These are phyloP conservation scores for Tuber magnatum DNA, from an alignment of 495 filamentous ascomycete species.

Conservation along the genomic window DNA sequence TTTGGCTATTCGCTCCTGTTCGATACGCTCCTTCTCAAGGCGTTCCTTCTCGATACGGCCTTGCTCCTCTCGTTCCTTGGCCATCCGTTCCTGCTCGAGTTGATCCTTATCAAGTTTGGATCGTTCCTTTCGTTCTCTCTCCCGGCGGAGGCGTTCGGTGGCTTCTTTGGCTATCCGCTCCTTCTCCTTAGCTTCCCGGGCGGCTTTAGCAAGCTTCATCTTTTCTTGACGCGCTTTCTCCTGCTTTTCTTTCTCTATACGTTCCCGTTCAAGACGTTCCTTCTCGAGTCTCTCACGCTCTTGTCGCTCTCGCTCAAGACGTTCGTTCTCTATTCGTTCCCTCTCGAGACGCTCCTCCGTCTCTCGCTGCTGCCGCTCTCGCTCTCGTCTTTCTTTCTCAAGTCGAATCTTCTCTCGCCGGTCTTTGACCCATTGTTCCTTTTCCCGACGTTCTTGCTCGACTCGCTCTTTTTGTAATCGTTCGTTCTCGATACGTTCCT, in stretches of 20 bases:
- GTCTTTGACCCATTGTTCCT: slow-evolving; percentile 51
- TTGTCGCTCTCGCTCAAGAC: slow-evolving; percentile 43
- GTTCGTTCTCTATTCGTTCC: slow-evolving; percentile 39
- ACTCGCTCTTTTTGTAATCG: slow-evolving; percentile 23
- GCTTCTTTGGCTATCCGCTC: slow-evolving; percentile 36
- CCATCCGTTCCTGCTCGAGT: slow-evolving; percentile 43
- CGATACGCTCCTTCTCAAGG: slow-evolving; percentile 29
- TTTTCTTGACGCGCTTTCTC: slow-evolving; percentile 48
- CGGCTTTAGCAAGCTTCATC: slow-evolving; percentile 39
- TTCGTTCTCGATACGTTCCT: slow-evolving; percentile 18
- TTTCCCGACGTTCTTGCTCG: slow-evolving; percentile 41
- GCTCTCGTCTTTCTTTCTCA: slow-evolving; percentile 43
- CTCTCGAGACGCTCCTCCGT: slow-evolving; percentile 21
- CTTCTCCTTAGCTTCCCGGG: slow-evolving; percentile 35
- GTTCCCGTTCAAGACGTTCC: slow-evolving; percentile 43
- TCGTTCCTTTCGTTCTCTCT: slow-evolving; percentile 31
- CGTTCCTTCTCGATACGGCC: slow-evolving; percentile 37
- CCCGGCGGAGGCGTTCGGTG: slow-evolving; percentile 29
- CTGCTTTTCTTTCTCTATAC: slow-evolving; percentile 43
- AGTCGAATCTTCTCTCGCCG: slow-evolving; percentile 43
- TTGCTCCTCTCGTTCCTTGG: slow-evolving; percentile 34
- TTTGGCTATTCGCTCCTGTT: slow-evolving; percentile 36
- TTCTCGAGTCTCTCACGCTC: slow-evolving; percentile 45
- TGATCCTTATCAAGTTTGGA: slow-evolving; percentile 37
- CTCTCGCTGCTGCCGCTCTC: slow-evolving; percentile 32